These are phyloP conservation scores for Coemansia sp. DNA, from an alignment of 192 early-diverging fungal genomes.

Conservation along the genomic window DNA sequence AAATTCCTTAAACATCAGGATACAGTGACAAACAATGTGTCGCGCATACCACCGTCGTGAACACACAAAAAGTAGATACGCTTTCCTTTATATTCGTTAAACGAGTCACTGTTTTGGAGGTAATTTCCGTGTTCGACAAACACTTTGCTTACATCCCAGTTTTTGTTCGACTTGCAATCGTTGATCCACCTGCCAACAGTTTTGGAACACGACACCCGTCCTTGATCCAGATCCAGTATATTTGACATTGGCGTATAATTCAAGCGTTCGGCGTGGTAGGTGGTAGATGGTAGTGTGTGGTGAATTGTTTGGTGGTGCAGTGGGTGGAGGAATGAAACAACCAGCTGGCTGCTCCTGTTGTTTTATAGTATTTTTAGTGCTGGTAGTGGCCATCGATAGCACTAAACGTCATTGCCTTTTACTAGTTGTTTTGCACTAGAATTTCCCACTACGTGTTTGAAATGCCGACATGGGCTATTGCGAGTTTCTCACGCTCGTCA, in stretches of 20 bases:
- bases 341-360: no score
- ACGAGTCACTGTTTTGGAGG: neutral
- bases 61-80: slow-evolving; percentile 4
- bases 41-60: neutral
- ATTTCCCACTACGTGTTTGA: no score
- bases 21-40: slow-evolving; percentile 1
- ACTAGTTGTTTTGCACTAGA: no score
- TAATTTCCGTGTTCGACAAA: neutral
- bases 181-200: neutral
- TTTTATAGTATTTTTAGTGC: no score
- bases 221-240: neutral
- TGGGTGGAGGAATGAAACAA: no score
- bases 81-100: neutral
- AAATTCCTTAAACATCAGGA: neutral
- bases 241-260: neutral
- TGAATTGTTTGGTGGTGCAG: no score
- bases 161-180: neutral
- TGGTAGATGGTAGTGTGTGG: no score
- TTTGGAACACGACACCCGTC: neutral
- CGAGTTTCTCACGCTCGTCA: no score
- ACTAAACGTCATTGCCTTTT: no score
- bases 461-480: no score
- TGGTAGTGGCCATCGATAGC: no score
- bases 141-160: neutral
- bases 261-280: no score